Evolutionary conservation across 164 flowering plant species (phyloP).

Genomic region (Macadamia tetraphylla): DNA sequence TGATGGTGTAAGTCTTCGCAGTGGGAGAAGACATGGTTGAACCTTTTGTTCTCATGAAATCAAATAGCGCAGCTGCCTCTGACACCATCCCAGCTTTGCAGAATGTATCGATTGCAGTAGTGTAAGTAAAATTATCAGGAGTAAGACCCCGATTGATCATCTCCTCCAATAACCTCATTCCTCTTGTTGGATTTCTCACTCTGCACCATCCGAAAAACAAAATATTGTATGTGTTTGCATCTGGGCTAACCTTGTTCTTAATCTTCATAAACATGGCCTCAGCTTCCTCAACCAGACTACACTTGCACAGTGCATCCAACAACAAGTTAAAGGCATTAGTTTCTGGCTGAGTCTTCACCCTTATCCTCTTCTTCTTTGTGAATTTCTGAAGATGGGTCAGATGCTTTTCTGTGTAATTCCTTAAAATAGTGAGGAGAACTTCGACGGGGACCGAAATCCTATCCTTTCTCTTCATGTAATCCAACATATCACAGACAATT

Average conservation of each 20-base stretch:
- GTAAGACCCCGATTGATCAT: slow-evolving; percentile 65
- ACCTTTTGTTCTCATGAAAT: slow-evolving; percentile 77
- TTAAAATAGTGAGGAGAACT: slow-evolving; percentile 53
- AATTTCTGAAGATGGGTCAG: slow-evolving; percentile 62
- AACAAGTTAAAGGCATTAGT: slow-evolving; percentile 78
- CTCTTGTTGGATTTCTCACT: slow-evolving; percentile 61
- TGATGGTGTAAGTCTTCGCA: slow-evolving; percentile 71
- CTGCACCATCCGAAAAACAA: slow-evolving; percentile 97
- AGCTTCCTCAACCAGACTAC: slow-evolving; percentile 73
- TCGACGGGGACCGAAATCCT: slow-evolving; percentile 68
- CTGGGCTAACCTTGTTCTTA: slow-evolving; percentile 49
- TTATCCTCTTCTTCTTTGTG: slow-evolving; percentile 69
- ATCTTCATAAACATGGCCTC: slow-evolving; percentile 60
- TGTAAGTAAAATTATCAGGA: slow-evolving; percentile 86
- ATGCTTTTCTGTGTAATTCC: slow-evolving; percentile 63
- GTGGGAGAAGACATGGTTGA: slow-evolving; percentile 80
- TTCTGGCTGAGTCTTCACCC: slow-evolving; percentile 84
- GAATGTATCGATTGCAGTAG: slow-evolving; percentile 70
- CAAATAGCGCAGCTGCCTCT: slow-evolving; percentile 66
- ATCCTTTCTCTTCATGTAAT: slow-evolving; percentile 83
- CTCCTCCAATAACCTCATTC: slow-evolving; percentile 66
- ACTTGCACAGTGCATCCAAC: slow-evolving; percentile 84
- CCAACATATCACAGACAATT: slow-evolving; percentile 72
- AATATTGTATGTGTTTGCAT: slow-evolving; percentile 64
- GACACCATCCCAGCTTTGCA: slow-evolving; percentile 75